Conservation (phyloP, 345 rosid genomes). For the Passiflora organensis region DNA sequence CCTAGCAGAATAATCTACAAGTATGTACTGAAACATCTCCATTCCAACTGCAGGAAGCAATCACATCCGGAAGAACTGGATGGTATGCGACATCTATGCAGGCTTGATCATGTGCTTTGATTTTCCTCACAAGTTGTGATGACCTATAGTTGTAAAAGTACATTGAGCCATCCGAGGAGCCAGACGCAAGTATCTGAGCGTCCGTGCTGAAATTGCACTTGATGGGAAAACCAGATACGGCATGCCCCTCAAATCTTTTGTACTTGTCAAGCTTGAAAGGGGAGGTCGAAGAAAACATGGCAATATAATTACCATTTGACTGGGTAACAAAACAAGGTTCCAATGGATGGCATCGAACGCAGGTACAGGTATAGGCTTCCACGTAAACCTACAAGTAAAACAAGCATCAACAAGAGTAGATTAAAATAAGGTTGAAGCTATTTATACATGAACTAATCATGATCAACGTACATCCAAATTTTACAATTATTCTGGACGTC, state of each 20-base stretch:
- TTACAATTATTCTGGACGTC: too few relatives aligned
- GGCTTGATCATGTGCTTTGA: slow-evolving; percentile 61
- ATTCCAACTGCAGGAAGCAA: slow-evolving; percentile 75
- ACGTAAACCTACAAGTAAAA: slow-evolving; percentile 46
- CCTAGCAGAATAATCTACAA: too few relatives aligned
- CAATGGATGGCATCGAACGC: slow-evolving; percentile 58
- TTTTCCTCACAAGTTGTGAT: slow-evolving; percentile 43
- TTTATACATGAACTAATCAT: too few relatives aligned
- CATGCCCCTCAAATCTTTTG: slow-evolving; percentile 62
- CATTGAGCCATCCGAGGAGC: slow-evolving; percentile 72
- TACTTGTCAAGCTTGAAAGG: slow-evolving; percentile 86
- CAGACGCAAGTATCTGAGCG: slow-evolving; percentile 60
- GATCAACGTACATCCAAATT: too few relatives aligned
- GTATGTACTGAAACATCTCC: slow-evolving; percentile 51
- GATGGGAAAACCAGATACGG: slow-evolving; percentile 77
- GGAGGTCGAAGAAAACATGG: slow-evolving; percentile 64
- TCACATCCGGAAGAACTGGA: slow-evolving; percentile 50
- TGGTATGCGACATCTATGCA: slow-evolving; percentile 66
- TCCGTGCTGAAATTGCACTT: slow-evolving; percentile 74
- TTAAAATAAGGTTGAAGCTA: neutral
- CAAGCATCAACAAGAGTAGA: neutral
- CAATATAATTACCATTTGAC: slow-evolving; percentile 85
- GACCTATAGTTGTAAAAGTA: slow-evolving; percentile 50
- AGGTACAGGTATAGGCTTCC: slow-evolving; percentile 83
- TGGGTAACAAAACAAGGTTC: slow-evolving; percentile 69